These are phyloP conservation scores for Epichloe hybrida DNA, from an alignment of 2,329 filamentous ascomycete genomes.

Conservation along the genomic window DNA sequence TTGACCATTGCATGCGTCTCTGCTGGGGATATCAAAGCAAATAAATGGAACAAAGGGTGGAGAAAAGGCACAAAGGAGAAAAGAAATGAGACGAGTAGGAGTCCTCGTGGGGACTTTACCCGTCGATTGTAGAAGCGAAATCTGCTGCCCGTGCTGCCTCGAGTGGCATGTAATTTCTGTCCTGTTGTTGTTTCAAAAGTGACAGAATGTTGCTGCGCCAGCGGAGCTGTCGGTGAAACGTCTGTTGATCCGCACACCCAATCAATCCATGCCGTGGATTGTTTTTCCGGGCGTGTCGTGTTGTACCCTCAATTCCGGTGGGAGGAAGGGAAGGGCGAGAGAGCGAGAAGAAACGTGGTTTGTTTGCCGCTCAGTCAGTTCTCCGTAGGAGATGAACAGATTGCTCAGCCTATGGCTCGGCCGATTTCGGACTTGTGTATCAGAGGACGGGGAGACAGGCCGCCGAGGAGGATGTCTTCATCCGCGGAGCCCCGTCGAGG, in stretches of 20 bases:
- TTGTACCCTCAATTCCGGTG: not conserved
- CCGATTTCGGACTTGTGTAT: conserved; percentile 36
- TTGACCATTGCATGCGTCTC: not conserved
- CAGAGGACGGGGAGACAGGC: conserved; percentile 35
- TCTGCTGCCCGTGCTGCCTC: too few species aligned
- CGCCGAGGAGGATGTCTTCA: conserved; percentile 30
- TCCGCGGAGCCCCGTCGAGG: conserved; percentile 32
- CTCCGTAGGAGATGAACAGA: not conserved
- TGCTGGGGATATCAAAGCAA: not conserved
- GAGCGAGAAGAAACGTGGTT: too few species aligned
- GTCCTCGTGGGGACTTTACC: not conserved
- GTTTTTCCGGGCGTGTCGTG: not conserved
- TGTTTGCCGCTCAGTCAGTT: too few species aligned
- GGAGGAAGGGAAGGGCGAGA: not conserved
- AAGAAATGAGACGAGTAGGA: not conserved
- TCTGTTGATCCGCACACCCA: not conserved
- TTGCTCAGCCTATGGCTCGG: conserved; percentile 35
- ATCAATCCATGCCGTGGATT: not conserved
- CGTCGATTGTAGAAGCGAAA: not conserved
- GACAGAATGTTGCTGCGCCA: too few species aligned
- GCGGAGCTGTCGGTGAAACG: not conserved
- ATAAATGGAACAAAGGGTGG: not conserved
- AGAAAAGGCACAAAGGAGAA: not conserved
- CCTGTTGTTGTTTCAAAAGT: too few species aligned
- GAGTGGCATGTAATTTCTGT: too few species aligned